Evolutionary conservation across 305 asterid genomes (phyloP).

Genomic region (Fraxinus xanthoxyloides): DNA sequence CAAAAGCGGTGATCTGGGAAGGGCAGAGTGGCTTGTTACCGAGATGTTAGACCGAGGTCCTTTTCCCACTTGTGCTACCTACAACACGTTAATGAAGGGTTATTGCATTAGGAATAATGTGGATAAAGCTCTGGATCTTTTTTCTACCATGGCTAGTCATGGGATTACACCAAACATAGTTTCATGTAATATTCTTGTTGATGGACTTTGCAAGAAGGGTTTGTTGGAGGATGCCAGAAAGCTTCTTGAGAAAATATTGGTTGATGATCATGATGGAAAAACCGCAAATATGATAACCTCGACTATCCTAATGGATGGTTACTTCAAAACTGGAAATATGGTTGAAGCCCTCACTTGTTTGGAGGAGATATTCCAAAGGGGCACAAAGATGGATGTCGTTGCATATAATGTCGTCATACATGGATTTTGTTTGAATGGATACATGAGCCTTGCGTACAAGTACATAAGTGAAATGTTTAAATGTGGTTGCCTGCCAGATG

Average conservation of each 20-base stretch:
- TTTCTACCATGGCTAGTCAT: conserved; percentile 50
- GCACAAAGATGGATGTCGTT: conserved; percentile 46
- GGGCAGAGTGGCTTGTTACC: conserved; percentile 58
- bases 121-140: conserved; percentile 61
- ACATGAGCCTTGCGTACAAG: conserved; percentile 39
- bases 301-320: conserved; percentile 75
- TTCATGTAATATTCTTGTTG: conserved; percentile 73
- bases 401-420: conserved; percentile 71
- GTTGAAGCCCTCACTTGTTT: conserved; percentile 55
- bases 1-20: conserved; percentile 56
- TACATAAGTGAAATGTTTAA: conserved; percentile 59
- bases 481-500: conserved; percentile 58
- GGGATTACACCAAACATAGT: conserved; percentile 62
- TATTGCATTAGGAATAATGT: conserved; percentile 52
- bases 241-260: conserved; percentile 55
- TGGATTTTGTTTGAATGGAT: conserved; percentile 57
- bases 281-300: conserved; percentile 50
- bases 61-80: conserved; percentile 71
- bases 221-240: conserved; percentile 46
- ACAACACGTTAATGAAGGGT: conserved; percentile 73
- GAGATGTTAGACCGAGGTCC: conserved; percentile 67
- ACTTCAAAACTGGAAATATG: conserved; percentile 62
- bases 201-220: conserved; percentile 74
- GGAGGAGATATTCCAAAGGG: conserved; percentile 41
- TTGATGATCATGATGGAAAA: conserved; percentile 33